Base-by-base conservation (phyloP, 1,139 yeast genomes). In the Geotrichum aggregatum region DNA sequence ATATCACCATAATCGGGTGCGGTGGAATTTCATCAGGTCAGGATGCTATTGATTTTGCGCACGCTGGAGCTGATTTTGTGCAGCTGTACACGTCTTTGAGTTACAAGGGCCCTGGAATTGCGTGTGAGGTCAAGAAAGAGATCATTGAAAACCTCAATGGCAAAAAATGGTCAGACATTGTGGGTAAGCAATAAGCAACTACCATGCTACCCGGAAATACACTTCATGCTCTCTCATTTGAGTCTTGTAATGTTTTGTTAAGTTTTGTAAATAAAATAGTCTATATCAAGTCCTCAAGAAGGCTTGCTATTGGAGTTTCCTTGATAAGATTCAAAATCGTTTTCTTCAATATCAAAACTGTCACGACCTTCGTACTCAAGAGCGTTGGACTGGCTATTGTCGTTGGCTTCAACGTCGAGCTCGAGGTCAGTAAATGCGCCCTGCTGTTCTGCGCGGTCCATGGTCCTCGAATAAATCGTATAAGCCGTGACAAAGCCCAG, bases 21-120 rank as follows among this genome's bases (percentile, higher is more conserved):
- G 98, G 98, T 52, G 98, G 98, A 58, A 88, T 91, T 60, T 75
- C 86, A 26, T 71, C 75, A 36, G 98, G 96, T 54, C 76, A 81
- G 61, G 98, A 91, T 66, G 97, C 91, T 0, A 72, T 91, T 51
- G 98, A 91, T 61, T 92, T 84, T 69, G 96, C 94, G 34, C 81
- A 79, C 63, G 96, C 97, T 1, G 98, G 98, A 56, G 98, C 98
- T 13, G 78, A 86, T 33, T 87, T 83, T 64, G 82, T 91, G 44
- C 87, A 91, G 68, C 70, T 88, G 51, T 89, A 89, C 71, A 91
- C 98, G 10, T 82, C 95, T 1, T 87, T 87, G 70, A 97, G 95
- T 1, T 91, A 88, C 72, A 82, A 81, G 64, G 98, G 98, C 0
- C 96, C 97, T 0, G 96, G 95, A 1, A 74, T 87, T 51, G 87